Percentiles rank a stretch among this genome's conserved stretches.
Evolutionary conservation across 2,329 filamentous ascomycete genomes (phyloP).

Genomic region (Emergomyces orientalis): DNA sequence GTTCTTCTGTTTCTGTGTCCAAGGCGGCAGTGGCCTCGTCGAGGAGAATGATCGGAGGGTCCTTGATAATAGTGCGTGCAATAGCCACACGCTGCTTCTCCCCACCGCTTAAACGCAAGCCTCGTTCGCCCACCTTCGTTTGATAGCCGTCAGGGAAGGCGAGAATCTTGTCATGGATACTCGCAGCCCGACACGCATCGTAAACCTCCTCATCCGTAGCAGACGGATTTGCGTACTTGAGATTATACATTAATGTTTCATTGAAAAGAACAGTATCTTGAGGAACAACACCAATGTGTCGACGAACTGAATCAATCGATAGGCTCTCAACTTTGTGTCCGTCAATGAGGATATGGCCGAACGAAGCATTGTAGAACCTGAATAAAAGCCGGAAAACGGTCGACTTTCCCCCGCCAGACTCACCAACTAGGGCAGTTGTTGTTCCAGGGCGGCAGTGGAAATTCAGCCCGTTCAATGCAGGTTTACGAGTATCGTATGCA

Average conservation of each 20-base stretch:
- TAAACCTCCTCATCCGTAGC: slow-evolving; percentile 75
- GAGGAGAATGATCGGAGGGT: slow-evolving; percentile 82
- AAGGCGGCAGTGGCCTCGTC: slow-evolving; percentile 85
- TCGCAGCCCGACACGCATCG: slow-evolving; percentile 72
- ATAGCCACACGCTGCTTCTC: slow-evolving; percentile 93
- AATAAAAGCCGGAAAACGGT: slow-evolving; percentile 93
- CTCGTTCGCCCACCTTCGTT: slow-evolving; percentile 85
- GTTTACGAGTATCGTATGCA: slow-evolving; percentile 76
- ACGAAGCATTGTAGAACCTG: slow-evolving; percentile 82
- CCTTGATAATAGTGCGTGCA: slow-evolving; percentile 83
- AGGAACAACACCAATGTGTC: slow-evolving; percentile 88
- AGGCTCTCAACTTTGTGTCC: slow-evolving; percentile 73
- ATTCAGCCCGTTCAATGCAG: slow-evolving; percentile 70
- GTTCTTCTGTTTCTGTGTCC: slow-evolving; percentile 85
- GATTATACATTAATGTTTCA: slow-evolving; percentile 88
- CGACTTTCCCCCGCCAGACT: slow-evolving; percentile 94
- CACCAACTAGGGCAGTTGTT: slow-evolving; percentile 90
- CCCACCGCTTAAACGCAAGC: slow-evolving; percentile 75
- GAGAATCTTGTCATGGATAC: slow-evolving; percentile 87
- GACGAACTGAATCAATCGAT: slow-evolving; percentile 86
- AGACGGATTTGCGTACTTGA: slow-evolving; percentile 75
- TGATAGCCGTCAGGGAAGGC: slow-evolving; percentile 79
- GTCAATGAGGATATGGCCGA: slow-evolving; percentile 75
- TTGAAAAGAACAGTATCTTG: slow-evolving; percentile 96
- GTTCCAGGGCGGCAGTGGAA: slow-evolving; percentile 85